phyloP scores from a whole-genome alignment of 116 monocot genomes.

The Zostera marina region DNA sequence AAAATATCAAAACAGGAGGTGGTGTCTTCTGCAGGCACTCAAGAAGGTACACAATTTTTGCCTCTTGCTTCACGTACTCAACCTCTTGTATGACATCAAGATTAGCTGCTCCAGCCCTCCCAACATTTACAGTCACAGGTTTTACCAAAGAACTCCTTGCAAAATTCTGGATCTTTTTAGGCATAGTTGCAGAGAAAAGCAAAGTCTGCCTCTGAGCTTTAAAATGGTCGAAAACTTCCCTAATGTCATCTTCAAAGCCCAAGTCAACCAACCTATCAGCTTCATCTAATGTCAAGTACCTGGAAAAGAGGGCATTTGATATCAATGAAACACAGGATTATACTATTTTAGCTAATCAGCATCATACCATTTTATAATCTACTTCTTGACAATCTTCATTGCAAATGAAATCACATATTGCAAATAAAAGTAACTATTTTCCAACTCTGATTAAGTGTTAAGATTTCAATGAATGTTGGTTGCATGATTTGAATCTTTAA shows the following conservation, averaged over 20 bases:
- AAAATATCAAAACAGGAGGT: slow-evolving; percentile 90
- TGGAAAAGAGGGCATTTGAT: slow-evolving; percentile 14
- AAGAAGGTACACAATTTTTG: slow-evolving; percentile 79
- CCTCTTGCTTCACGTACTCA: slow-evolving; percentile 90
- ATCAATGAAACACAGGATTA: neutral
- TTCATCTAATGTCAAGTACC: slow-evolving; percentile 88
- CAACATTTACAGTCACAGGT: slow-evolving; percentile 80
- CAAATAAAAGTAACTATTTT: no score
- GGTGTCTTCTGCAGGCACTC: slow-evolving; percentile 95
- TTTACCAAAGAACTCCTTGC: slow-evolving; percentile 75
- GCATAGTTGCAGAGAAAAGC: slow-evolving; percentile 94
- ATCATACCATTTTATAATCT: neutral
- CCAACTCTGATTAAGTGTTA: no score
- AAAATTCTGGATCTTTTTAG: slow-evolving; percentile 82
- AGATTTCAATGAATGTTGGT: no score
- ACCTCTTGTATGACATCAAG: slow-evolving; percentile 94
- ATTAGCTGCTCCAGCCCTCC: slow-evolving; percentile 80
- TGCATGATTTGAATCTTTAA: no score
- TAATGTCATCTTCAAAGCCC: slow-evolving; percentile 88
- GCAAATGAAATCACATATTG: no score
- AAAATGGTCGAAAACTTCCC: slow-evolving; percentile 88
- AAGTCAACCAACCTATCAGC: slow-evolving; percentile 89
- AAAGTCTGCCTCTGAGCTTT: slow-evolving; percentile 84
- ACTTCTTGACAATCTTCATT: no score
- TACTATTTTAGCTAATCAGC: neutral